Percentiles rank a stretch among this genome's conserved stretches.
These are phyloP conservation scores for Funneliformis caledonium DNA, from an alignment of 371 early-diverging fungal species.

Conservation along the genomic window DNA sequence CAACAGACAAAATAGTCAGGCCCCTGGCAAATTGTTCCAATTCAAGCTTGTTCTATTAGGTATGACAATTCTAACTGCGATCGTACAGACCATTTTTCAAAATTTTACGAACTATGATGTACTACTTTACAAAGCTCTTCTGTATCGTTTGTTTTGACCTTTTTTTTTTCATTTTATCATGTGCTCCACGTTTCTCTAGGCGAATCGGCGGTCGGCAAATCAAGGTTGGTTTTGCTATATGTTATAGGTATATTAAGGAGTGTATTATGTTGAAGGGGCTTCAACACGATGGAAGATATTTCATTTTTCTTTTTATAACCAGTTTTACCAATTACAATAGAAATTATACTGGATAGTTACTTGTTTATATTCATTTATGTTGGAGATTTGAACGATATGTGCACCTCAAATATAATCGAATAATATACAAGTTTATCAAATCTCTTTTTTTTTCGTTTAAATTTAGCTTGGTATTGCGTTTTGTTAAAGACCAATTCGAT, in stretches of 20 bases:
- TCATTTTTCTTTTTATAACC: not conserved
- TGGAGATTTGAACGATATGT: not conserved
- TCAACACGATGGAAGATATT: not conserved
- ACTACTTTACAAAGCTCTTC: no score
- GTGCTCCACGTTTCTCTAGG: conserved; percentile 53
- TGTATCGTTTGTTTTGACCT: not conserved
- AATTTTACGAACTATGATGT: not conserved
- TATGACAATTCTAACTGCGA: conserved; percentile 44
- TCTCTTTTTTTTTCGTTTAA: conserved; percentile 38
- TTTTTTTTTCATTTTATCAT: not conserved
- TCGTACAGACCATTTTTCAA: not conserved
- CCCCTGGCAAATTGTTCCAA: conserved; percentile 65
- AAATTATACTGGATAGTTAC: not conserved
- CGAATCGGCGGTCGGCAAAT: conserved; percentile 90
- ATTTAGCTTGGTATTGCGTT: conserved; percentile 87
- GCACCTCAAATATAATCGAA: not conserved
- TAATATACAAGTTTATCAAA: not conserved
- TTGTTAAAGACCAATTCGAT: conserved; percentile 96
- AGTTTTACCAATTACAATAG: not conserved
- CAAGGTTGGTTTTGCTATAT: conserved; percentile 65
- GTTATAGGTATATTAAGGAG: conserved; percentile 52
- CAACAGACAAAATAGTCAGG: conserved; percentile 37
- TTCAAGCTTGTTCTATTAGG: conserved; percentile 85
- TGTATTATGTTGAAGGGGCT: not conserved
- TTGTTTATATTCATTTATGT: conserved; percentile 6